These are phyloP conservation scores for Penicillium sp. DNA, from an alignment of 2,329 filamentous ascomycete genomes.

Conservation along the genomic window DNA sequence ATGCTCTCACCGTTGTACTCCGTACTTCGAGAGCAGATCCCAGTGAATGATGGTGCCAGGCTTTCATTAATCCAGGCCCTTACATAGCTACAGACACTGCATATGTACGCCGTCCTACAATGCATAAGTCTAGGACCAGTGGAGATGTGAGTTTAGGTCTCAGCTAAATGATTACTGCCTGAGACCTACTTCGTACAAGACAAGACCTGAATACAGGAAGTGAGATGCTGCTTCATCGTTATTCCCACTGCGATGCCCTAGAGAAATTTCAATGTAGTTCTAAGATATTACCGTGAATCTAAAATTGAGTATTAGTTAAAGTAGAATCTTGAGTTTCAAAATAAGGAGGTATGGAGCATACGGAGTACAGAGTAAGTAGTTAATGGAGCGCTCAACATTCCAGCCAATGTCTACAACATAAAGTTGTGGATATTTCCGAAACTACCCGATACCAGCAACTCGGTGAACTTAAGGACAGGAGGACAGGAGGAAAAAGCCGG, in stretches of 20 bases:
- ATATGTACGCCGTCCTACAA: neutral
- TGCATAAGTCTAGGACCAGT: neutral
- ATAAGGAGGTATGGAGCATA: too few species aligned
- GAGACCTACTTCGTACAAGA: too few species aligned
- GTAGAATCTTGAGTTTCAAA: too few species aligned
- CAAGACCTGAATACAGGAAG: neutral
- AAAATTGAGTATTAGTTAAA: too few species aligned
- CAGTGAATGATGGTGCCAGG: neutral
- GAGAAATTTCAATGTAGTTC: neutral
- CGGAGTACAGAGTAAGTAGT: too few species aligned
- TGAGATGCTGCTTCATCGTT: constrained; percentile 3
- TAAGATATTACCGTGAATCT: neutral
- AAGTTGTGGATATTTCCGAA: constrained; percentile 5
- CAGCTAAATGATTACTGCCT: neutral
- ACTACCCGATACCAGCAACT: constrained; percentile 16
- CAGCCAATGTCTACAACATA: too few species aligned
- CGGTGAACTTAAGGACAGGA: constrained; percentile 31
- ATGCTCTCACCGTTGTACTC: neutral
- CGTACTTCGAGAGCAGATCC: neutral
- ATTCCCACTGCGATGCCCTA: neutral
- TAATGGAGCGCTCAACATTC: too few species aligned
- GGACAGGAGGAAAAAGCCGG: constrained; percentile 21
- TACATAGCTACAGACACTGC: neutral
- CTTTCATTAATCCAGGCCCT: neutral
- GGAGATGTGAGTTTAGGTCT: neutral